Percentiles rank a stretch among this genome's conserved stretches.
phyloP scores from a whole-genome alignment of 2,329 filamentous ascomycete genomes.

The Aspergillus candidus region DNA sequence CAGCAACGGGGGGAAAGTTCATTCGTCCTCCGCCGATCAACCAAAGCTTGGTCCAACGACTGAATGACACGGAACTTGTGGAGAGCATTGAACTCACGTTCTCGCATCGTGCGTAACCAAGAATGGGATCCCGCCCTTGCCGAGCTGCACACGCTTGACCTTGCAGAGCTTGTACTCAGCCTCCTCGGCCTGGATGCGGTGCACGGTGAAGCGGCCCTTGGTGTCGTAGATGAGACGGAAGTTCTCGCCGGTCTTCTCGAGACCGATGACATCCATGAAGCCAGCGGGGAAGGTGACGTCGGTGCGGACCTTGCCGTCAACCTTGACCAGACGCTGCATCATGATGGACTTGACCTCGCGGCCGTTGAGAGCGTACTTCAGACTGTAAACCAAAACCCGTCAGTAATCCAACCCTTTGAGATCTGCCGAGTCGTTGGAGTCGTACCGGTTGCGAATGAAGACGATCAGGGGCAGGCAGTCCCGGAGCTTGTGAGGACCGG shows the following conservation, averaged over 20 bases:
- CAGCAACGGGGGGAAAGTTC: conserved; percentile 22
- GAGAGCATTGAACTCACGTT: conserved; percentile 85
- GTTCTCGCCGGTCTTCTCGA: conserved; percentile 99
- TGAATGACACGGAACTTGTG: conserved; percentile 84
- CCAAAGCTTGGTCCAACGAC: conserved; percentile 99
- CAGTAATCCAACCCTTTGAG: conserved; percentile 2
- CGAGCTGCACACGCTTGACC: conserved; percentile 99
- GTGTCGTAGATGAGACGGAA: conserved; percentile 99
- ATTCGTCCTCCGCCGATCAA: conserved; percentile 45
- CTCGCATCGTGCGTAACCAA: conserved; percentile 99
- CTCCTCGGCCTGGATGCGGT: conserved; percentile 98
- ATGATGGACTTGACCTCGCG: conserved; percentile 97
- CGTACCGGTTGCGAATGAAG: conserved; percentile 75
- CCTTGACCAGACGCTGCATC: conserved; percentile 99
- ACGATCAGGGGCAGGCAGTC: conserved; percentile 98
- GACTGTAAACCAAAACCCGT: conserved; percentile 52
- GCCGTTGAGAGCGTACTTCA: conserved; percentile 99
- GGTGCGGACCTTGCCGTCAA: conserved; percentile 99
- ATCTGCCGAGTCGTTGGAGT: conserved; percentile 3
- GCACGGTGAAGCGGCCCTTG: conserved; percentile 99
- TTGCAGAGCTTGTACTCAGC: conserved; percentile 99
- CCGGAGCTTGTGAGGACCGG: conserved; percentile 97
- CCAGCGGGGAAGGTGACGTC: conserved; percentile 95
- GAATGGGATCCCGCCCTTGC: conserved; percentile 99
- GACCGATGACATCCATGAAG: conserved; percentile 99